Evolutionary conservation across 768 basidiomycete genomes (phyloP).

Genomic region (Psilocybe tampanensis): DNA sequence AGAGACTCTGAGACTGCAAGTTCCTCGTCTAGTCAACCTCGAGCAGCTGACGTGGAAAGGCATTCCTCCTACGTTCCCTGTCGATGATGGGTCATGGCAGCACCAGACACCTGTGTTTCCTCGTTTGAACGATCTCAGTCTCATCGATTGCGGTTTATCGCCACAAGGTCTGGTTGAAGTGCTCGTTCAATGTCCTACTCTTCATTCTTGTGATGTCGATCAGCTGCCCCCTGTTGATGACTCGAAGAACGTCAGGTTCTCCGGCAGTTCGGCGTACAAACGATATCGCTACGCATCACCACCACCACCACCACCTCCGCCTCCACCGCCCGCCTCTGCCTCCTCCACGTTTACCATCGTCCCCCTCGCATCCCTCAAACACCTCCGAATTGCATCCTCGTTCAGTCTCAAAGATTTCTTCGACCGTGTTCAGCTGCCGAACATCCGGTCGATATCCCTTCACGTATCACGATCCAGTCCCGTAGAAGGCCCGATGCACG

Average conservation of each 20-base stretch:
- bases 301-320: not conserved
- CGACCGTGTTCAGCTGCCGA: not conserved
- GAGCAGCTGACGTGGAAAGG: constrained; percentile 2
- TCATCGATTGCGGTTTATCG: not conserved
- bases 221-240: not conserved
- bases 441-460: not conserved
- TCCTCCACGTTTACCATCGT: not conserved
- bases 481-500: not conserved
- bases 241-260: not conserved
- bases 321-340: not conserved
- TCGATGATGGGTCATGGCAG: no score
- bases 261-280: no score
- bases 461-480: not conserved
- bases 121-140: not conserved
- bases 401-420: not conserved
- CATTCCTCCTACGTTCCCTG: not conserved
- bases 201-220: not conserved
- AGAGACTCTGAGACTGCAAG: not conserved
- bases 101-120: not conserved
- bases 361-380: not conserved
- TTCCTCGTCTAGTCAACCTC: not conserved
- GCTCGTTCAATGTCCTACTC: not conserved
- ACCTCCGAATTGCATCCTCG: not conserved
- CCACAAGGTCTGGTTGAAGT: not conserved
- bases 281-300: no score